A percentile compares a stretch with the other conserved stretches of the same genome.
phyloP scores from a whole-genome alignment of 73 alveolate genomes.

The Paramecium primaurelia region DNA sequence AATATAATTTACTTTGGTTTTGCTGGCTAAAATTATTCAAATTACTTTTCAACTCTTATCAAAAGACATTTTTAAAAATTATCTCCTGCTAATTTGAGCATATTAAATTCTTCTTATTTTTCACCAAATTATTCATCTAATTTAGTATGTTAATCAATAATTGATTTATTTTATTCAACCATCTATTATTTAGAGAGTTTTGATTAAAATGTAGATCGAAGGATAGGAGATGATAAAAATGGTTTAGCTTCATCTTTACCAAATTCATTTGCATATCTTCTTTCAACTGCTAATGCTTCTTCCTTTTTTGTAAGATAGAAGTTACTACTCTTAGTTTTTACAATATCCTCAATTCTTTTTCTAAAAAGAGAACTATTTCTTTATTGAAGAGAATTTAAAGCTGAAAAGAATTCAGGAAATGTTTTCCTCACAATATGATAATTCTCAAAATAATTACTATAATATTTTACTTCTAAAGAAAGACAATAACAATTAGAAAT shows the following conservation, averaged over 20 bases:
- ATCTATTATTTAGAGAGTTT: background rate
- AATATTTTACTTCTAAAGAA: background rate
- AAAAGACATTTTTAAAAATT: slow-evolving; percentile 32
- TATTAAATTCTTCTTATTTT: slow-evolving; percentile 29
- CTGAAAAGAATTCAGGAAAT: slow-evolving; percentile 23
- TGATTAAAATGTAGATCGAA: background rate
- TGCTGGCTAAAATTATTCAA: slow-evolving; percentile 39
- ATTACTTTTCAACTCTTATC: slow-evolving; percentile 42
- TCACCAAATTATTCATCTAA: slow-evolving; percentile 16
- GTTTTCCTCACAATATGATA: slow-evolving; percentile 14
- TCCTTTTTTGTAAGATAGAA: slow-evolving; percentile 4
- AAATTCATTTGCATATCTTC: slow-evolving; percentile 43
- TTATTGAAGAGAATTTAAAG: background rate
- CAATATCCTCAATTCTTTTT: slow-evolving; percentile 7
- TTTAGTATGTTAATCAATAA: background rate
- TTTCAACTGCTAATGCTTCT: background rate
- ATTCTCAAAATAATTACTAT: background rate
- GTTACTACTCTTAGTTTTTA: background rate
- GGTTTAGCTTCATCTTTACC: background rate
- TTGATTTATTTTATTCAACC: slow-evolving; percentile 14
- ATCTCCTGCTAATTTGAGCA: slow-evolving; percentile 26
- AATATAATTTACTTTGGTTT: background rate
- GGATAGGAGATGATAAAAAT: background rate
- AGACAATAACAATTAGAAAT: background rate
- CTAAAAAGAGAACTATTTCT: background rate